Base-by-base conservation (phyloP, 768 basidiomycete genomes). In the Trametes elegans region DNA sequence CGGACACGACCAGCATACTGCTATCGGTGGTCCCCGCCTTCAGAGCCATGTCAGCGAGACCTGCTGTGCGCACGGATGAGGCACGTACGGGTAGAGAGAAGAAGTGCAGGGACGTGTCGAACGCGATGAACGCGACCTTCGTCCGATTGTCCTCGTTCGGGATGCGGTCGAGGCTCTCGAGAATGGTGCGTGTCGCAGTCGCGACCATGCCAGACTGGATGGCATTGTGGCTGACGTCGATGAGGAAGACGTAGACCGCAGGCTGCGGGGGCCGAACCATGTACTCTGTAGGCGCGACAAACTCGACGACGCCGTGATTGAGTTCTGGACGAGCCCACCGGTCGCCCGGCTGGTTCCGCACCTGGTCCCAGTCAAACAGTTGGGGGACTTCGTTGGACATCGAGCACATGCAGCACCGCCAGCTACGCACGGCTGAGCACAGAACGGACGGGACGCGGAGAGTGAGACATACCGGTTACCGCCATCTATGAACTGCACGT, bases 361-460 rank as follows among this genome's bases (percentile, higher is more conserved):
- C 82, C 71, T 94, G 91, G 69, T 99, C 93, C 97, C 97, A 99
- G 69, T 99, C 97, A 68, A 98, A 98, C 47, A 97, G 76, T 64
- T 98, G 95, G 21, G 97, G 97, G 0, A 98, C 95, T 72, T 98
- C 97, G 69, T 98, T 99, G 36, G 92, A 90, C 81, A 98, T 85
- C 65, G 88, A 91, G 71, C 97, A 99, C 93, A 99, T 93, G 72
- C 93, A 96, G 71, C 97, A 99, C 68, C 97, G 90, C 97, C 97
- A 99, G 59, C 90, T 88, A 52, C 5, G 51, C 19, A 16, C 23
- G 28, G 54, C 35, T 16, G 44, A 36, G 26, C 19, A 13, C 53
- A 7, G 32, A 45, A 19, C n/a, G 23, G 9, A 7, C 28, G 36
- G n/a, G n/a, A 48, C 29, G 31, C 5, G 36, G n/a, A 32, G 6